These are phyloP conservation scores for Hymenoscyphus fructigenus DNA, from an alignment of 2,329 filamentous ascomycete species.

Conservation along the genomic window DNA sequence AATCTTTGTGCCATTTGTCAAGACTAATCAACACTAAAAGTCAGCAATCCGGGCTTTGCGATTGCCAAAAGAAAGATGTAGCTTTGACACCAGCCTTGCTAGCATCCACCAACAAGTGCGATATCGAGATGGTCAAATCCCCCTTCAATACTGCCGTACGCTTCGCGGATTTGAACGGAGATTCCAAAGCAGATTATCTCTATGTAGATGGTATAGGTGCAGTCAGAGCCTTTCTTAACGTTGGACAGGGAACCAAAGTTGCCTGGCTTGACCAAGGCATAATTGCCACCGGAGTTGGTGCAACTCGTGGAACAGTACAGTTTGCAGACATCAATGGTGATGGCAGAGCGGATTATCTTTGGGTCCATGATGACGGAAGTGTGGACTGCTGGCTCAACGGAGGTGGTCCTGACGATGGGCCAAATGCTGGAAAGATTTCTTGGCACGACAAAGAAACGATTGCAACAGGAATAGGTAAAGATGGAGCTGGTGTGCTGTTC, in stretches of 20 bases:
- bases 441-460: constrained; percentile 4
- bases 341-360: constrained; percentile 16
- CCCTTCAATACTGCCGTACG: constrained; percentile 2
- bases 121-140: constrained; percentile 1
- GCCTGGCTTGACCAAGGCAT: constrained; percentile 5
- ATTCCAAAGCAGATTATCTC: constrained; percentile 17
- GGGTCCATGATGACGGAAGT: constrained; percentile 6
- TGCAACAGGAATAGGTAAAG: constrained; percentile 7
- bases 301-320: background rate
- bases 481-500: constrained; percentile 10
- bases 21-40: background rate
- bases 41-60: background rate
- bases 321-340: constrained; percentile 19
- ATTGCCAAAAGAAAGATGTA: background rate
- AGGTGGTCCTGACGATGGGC: constrained; percentile 3
- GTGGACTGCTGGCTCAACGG: constrained; percentile 8
- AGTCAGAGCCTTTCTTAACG: constrained; percentile 13
- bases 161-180: constrained; percentile 19
- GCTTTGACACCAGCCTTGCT: background rate
- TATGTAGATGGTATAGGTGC: constrained; percentile 9
- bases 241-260: background rate
- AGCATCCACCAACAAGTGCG: background rate
- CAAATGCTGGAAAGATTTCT: constrained; percentile 4
- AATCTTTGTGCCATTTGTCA: background rate
- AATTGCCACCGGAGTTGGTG: constrained; percentile 8